Percentiles rank a stretch among this genome's conserved stretches.
phyloP scores from a whole-genome alignment of 106 monocot genomes.

The Narthecium ossifragum region DNA sequence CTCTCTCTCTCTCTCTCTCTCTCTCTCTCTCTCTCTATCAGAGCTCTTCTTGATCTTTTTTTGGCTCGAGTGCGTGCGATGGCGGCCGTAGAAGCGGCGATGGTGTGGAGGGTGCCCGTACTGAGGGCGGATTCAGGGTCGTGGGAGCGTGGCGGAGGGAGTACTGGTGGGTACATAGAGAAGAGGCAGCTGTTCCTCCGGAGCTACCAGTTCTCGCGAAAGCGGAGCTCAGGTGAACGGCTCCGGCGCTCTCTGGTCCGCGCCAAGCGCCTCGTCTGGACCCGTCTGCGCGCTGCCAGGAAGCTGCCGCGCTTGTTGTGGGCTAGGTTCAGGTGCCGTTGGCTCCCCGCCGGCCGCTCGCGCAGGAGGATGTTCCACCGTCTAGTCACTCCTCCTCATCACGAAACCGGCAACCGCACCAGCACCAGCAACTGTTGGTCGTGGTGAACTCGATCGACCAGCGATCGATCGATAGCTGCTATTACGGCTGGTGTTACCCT shows the following conservation, averaged over 20 bases:
- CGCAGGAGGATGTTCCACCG: not conserved
- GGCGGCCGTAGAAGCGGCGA: not conserved
- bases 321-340: constrained; percentile 3
- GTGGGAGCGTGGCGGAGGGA: constrained; percentile 15
- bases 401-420: not conserved
- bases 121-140: constrained; percentile 12
- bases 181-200: constrained; percentile 62
- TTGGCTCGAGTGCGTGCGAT: not conserved
- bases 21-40: too few relatives aligned
- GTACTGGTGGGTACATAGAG: constrained; percentile 18
- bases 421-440: not conserved
- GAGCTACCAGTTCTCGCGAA: constrained; percentile 61
- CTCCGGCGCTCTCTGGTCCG: constrained; percentile 17
- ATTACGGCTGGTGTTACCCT: not conserved
- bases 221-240: constrained; percentile 11
- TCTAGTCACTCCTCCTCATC: not conserved
- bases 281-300: constrained; percentile 26
- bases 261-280: constrained; percentile 28
- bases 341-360: not conserved
- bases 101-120: constrained; percentile 7
- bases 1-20: not conserved
- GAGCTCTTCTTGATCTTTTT: too few relatives aligned
- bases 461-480: not conserved
- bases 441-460: not conserved
- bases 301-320: constrained; percentile 21